These are phyloP conservation scores for Nothophaeocryptopus gaeumannii DNA, from an alignment of 2,329 filamentous ascomycete species.

Conservation along the genomic window DNA sequence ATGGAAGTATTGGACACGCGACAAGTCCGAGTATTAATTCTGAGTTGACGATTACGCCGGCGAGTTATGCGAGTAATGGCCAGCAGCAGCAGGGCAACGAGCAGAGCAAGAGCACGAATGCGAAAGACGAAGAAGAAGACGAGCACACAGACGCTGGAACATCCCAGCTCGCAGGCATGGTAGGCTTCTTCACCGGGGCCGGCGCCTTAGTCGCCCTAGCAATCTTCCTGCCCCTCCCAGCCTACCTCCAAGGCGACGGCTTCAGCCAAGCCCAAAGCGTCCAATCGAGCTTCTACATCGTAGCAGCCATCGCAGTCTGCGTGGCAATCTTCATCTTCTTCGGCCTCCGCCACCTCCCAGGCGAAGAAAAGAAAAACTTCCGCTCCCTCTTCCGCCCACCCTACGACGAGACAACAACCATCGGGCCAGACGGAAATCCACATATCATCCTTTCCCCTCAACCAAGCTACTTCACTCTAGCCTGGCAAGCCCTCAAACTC, in stretches of 20 bases:
- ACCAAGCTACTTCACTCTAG: conserved; percentile 54
- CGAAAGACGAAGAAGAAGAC: background rate
- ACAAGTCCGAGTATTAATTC: conserved; percentile 68
- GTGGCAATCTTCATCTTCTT: conserved; percentile 75
- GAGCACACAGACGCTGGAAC: conserved; percentile 17
- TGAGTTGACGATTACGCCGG: conserved; percentile 71
- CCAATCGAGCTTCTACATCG: conserved; percentile 81
- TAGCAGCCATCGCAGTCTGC: conserved; percentile 67
- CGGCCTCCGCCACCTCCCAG: conserved; percentile 65
- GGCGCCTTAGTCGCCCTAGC: conserved; percentile 81
- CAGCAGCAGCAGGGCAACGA: conserved; percentile 12
- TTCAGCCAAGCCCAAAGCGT: conserved; percentile 72
- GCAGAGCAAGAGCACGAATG: conserved; percentile 2
- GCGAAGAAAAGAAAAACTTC: conserved; percentile 77
- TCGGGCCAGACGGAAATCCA: conserved; percentile 25
- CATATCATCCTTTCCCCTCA: conserved; percentile 39
- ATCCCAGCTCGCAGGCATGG: conserved; percentile 73
- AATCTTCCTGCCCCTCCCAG: conserved; percentile 83
- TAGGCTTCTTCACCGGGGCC: conserved; percentile 88
- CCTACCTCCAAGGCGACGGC: conserved; percentile 71
- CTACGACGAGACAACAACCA: conserved; percentile 28
- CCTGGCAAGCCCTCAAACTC: conserved; percentile 49
- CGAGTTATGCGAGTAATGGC: conserved; percentile 42
- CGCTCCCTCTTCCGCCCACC: conserved; percentile 38
- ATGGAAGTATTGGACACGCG: conserved; percentile 51